Conservation (phyloP, 345 rosid genomes). For the Lagerstroemia speciosa region DNA sequence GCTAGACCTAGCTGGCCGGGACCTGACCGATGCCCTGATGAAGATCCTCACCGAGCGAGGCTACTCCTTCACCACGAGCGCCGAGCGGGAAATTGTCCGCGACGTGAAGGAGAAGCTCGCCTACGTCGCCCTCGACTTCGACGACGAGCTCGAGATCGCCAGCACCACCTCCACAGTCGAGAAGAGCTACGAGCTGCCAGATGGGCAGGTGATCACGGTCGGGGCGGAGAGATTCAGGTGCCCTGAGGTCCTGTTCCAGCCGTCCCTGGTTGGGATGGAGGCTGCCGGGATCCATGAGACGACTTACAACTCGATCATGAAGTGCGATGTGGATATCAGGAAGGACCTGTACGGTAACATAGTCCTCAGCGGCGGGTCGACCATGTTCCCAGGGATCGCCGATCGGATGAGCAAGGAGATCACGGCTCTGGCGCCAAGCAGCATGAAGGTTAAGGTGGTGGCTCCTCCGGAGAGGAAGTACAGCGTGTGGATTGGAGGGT, state of each 20-base stretch:
- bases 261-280: constrained; percentile 42
- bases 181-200: constrained; percentile 40
- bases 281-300: constrained; percentile 40
- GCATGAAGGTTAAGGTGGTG: constrained; percentile 48
- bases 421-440: constrained; percentile 39
- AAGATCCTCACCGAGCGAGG: constrained; percentile 53
- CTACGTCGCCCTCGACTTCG: constrained; percentile 42
- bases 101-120: constrained; percentile 50
- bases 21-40: constrained; percentile 42
- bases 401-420: constrained; percentile 50
- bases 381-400: constrained; percentile 47
- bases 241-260: constrained; percentile 46
- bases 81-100: constrained; percentile 50
- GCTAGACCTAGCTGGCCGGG: constrained; percentile 48
- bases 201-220: constrained; percentile 41
- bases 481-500: constrained; percentile 52
- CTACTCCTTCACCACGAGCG: constrained; percentile 44
- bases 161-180: constrained; percentile 39
- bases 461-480: constrained; percentile 55
- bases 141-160: constrained; percentile 43
- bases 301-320: constrained; percentile 43
- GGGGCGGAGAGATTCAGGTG: constrained; percentile 49
- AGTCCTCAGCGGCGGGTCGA: constrained; percentile 45
- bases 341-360: constrained; percentile 44
- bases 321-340: constrained; percentile 38